Base-by-base conservation (phyloP, 1,284 basidiomycete genomes). In the Boletus sp. region DNA sequence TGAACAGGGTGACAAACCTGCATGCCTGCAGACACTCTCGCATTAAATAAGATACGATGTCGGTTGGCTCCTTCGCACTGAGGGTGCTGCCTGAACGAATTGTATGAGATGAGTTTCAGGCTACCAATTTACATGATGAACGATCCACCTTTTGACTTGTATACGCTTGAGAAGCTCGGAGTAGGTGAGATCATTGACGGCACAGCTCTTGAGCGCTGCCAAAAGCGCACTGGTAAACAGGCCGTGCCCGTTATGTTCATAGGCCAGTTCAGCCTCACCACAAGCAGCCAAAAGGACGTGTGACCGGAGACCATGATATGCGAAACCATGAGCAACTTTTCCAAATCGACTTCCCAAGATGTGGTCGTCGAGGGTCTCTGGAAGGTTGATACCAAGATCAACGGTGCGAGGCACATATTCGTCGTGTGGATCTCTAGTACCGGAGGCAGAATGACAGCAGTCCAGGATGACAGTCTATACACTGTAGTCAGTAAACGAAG, bases 361-460 rank as follows among this genome's bases (percentile, higher is more conserved):
- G 3, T 72, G 70, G 1, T 58, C 51, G 46, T 75, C 72, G 9
- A 83, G 67, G 52, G 81, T 75, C n/a, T 73, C 69, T 0, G 75
- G 57, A 53, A 17, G 75, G 70, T 6, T 69, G 69, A 4, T 74
- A 76, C 71, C 69, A 74, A 53, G 73, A 34, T 70, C 68, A 50
- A 68, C 64, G 7, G 68, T 68, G 20, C 77, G 72, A 50, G 70
- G 66, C 12, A 66, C 65, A 29, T 66, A 58, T 37, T 65, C 64
- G 17, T 69, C 59, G 5, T 60, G 57, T 33, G 1, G 8, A 13
- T 32, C 61, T 20, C 69, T 56, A 14, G 76, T 72, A 1, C 62
- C 63, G n/a, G 65, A 65, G 1, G 62, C 62, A 3, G 74, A 72
- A 63, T 82, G 81, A 58, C 78, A 82, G 47, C 76, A 74, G 57